Evolutionary conservation across 345 rosid species (phyloP).

Genomic region (Tarenaya hassleriana): DNA sequence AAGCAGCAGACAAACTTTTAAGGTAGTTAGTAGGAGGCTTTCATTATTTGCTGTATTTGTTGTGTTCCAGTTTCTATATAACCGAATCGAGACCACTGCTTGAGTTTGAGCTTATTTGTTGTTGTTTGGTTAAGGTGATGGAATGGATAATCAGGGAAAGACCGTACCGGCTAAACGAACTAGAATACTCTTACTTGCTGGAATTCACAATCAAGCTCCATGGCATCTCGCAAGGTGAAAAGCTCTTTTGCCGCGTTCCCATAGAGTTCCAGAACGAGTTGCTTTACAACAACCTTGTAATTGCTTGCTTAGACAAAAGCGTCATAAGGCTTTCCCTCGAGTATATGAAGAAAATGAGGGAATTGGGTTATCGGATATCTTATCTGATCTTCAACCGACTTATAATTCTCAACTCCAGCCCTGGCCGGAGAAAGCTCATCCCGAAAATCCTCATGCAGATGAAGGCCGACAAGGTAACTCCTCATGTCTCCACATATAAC

Average conservation of each 20-base stretch:
- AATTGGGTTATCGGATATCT: constrained; percentile 59
- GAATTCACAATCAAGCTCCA: constrained; percentile 76
- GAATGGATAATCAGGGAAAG: constrained; percentile 93
- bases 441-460: constrained; percentile 69
- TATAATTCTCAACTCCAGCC: constrained; percentile 66
- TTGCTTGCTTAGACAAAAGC: constrained; percentile 78
- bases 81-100: neutral
- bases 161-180: constrained; percentile 70
- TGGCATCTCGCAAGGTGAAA: constrained; percentile 69
- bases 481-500: constrained; percentile 78
- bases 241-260: constrained; percentile 62
- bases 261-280: constrained; percentile 79
- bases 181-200: constrained; percentile 75
- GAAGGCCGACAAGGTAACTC: constrained; percentile 79
- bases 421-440: constrained; percentile 53
- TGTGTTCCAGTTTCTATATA: neutral
- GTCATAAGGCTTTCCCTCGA: constrained; percentile 59
- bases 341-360: constrained; percentile 96
- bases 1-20: no score
- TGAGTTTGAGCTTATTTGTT: constrained; percentile 8
- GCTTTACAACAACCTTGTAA: constrained; percentile 80
- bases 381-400: constrained; percentile 78
- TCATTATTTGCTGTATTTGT: neutral
- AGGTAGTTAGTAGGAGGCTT: no score
- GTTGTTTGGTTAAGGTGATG: constrained; percentile 54